phyloP scores from a whole-genome alignment of 257 asterid species.

The Misopates orontium region DNA sequence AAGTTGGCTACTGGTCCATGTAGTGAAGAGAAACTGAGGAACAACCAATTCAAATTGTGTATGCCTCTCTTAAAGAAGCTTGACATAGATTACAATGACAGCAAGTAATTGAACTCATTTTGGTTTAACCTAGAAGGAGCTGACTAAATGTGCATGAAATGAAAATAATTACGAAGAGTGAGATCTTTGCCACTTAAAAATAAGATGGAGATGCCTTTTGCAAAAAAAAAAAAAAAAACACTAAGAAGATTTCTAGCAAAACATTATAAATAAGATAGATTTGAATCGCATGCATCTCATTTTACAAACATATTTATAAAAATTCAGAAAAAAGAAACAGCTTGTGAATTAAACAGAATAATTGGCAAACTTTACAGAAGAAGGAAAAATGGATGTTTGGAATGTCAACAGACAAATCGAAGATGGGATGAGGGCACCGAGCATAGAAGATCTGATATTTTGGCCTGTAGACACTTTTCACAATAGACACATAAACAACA shows the following conservation, averaged over 20 bases:
- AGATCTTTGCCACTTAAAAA: background rate
- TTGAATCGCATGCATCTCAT: background rate
- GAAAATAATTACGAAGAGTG: background rate
- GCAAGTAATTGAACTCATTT: background rate
- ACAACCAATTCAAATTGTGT: background rate
- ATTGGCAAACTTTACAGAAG: background rate
- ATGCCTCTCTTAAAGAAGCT: background rate
- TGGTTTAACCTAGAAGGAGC: background rate
- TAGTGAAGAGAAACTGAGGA: background rate
- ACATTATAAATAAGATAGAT: background rate
- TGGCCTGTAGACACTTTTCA: background rate
- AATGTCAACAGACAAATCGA: background rate
- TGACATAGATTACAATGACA: background rate
- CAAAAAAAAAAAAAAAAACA: background rate
- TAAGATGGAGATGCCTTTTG: background rate
- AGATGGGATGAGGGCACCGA: background rate
- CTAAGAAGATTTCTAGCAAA: background rate
- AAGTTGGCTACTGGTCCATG: background rate
- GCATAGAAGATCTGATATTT: background rate
- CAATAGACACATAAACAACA: background rate
- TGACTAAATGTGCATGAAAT: background rate
- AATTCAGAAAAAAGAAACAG: background rate
- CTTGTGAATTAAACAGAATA: conserved; percentile 4
- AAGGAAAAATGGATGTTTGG: background rate
- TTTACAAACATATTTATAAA: too few relatives aligned